These are phyloP conservation scores for Venturia aucupariae DNA, from an alignment of 2,329 filamentous ascomycete species.

Conservation along the genomic window DNA sequence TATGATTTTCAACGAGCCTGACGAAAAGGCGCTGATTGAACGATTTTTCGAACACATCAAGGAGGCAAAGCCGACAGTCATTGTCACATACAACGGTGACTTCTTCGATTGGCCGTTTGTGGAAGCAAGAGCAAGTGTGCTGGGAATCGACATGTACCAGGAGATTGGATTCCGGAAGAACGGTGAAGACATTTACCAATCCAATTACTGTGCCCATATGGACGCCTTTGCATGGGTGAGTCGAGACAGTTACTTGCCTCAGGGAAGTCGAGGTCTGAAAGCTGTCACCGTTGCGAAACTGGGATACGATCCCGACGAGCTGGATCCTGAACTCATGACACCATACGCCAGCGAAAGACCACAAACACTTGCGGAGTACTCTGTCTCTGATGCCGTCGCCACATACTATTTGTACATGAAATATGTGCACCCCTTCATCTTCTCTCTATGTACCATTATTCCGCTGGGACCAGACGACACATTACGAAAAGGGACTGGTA, in stretches of 20 bases:
- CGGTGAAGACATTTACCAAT: conserved; percentile 91
- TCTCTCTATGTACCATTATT: conserved; percentile 94
- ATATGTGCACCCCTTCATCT: conserved; percentile 99
- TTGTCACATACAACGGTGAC: conserved; percentile 99
- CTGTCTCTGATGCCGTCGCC: conserved; percentile 95
- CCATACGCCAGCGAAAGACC: conserved; percentile 77
- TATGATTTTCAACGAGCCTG: conserved; percentile 95
- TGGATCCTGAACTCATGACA: conserved; percentile 96
- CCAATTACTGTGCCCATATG: conserved; percentile 94
- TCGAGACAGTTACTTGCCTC: conserved; percentile 93
- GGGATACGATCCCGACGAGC: conserved; percentile 94
- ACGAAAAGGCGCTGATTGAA: conserved; percentile 81
- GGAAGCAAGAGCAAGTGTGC: conserved; percentile 81
- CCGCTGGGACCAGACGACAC: conserved; percentile 89
- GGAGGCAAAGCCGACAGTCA: conserved; percentile 86
- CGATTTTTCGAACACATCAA: conserved; percentile 95
- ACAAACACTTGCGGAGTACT: conserved; percentile 93
- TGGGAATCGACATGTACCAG: conserved; percentile 98
- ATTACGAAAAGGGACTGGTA: conserved; percentile 90
- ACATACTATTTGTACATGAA: conserved; percentile 99
- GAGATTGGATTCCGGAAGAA: conserved; percentile 97
- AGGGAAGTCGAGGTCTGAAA: conserved; percentile 93
- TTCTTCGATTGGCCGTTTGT: conserved; percentile 99
- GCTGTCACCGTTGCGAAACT: conserved; percentile 97
- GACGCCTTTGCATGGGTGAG: conserved; percentile 99